Base-by-base conservation (phyloP, 345 rosid species). In the Eucalyptus leucophloia region DNA sequence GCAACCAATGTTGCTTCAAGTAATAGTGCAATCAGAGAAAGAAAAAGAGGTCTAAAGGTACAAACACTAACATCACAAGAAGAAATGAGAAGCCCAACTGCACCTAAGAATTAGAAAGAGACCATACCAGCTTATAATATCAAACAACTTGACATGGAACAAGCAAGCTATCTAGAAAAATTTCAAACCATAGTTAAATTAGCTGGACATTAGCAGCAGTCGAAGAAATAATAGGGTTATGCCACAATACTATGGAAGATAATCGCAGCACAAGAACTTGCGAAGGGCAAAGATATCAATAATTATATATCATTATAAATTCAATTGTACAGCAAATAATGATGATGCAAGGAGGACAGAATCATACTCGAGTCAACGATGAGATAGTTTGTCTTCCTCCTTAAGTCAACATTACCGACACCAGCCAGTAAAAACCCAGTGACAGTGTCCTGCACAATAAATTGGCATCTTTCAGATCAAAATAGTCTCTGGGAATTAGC, bases 341-440 rank as follows among this genome's bases (percentile, higher is more conserved):
- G 21, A 54, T 44, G 87, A 91, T 72, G 37, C 30, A 50, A 88
- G 88, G 23, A 86, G 42, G 87, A 82, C 58, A 85, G 86, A n/a
- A 91, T 23, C 96, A 90, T 96, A 97, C 99, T 98, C 37, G 99
- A 95, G 89, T 97, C 98, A 49, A 98, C 99, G 24, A 96, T 96
- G 89, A 98, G 99, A 89, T 97, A 96, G 90, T 98, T 98, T 86
- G 99, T 97, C 93, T 97, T 97, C 83, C 98, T 96, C 90, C 99
- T 92, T 91, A 98, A 90, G 88, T 98, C 99, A 87, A 98, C 99
- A 90, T 98, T 98, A 88, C 99, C 99, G 47, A 98, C 99, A 88
- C 99, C 99, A 91, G 99, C 98, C 91, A 97, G 95, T 94, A 97
- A 92, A 94, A 98, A 95, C 86, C 99, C 99, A 92, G 94, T 95